These are phyloP conservation scores for Fusarium sp. DNA, from an alignment of 2,329 filamentous ascomycete species.

Conservation along the genomic window DNA sequence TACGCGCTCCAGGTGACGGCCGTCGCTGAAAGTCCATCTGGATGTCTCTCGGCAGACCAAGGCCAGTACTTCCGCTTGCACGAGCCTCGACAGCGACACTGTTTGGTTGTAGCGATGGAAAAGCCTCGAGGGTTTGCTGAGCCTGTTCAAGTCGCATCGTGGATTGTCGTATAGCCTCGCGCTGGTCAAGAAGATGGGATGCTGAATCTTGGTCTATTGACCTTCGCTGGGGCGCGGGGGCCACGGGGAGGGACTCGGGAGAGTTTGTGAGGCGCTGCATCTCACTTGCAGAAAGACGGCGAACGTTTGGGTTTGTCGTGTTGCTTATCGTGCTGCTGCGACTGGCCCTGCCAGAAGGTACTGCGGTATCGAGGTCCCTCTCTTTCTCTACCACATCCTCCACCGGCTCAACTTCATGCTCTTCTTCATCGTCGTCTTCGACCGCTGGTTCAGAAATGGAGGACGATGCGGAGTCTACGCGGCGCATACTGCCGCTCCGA, in stretches of 20 bases:
- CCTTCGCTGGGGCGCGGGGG: conserved; percentile 55
- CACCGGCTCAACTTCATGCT: not conserved
- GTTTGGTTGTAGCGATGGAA: conserved; percentile 40
- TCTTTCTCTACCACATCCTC: conserved; percentile 18
- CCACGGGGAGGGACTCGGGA: conserved; percentile 70
- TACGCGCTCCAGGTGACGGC: conserved; percentile 55
- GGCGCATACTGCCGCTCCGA: conserved; percentile 40
- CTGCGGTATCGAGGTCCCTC: conserved; percentile 24
- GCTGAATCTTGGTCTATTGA: conserved; percentile 56
- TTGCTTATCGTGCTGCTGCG: conserved; percentile 51
- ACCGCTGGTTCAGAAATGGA: conserved; percentile 50
- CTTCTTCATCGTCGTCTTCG: conserved; percentile 38
- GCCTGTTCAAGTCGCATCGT: conserved; percentile 47
- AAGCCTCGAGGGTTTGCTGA: conserved; percentile 17
- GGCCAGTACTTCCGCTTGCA: conserved; percentile 16
- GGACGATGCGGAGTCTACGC: conserved; percentile 46
- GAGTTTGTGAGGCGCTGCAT: conserved; percentile 69
- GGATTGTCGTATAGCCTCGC: conserved; percentile 50
- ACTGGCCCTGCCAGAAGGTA: conserved; percentile 42
- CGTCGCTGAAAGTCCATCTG: conserved; percentile 48
- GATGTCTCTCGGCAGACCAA: conserved; percentile 28
- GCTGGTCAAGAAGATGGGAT: conserved; percentile 46
- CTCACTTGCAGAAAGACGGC: conserved; percentile 68
- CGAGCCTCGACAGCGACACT: conserved; percentile 46
- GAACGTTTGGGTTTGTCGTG: conserved; percentile 57